A percentile compares a stretch with the other conserved stretches of the same genome.
Conservation (phyloP, 73 alveolate species). For the Diophrys sp. region DNA sequence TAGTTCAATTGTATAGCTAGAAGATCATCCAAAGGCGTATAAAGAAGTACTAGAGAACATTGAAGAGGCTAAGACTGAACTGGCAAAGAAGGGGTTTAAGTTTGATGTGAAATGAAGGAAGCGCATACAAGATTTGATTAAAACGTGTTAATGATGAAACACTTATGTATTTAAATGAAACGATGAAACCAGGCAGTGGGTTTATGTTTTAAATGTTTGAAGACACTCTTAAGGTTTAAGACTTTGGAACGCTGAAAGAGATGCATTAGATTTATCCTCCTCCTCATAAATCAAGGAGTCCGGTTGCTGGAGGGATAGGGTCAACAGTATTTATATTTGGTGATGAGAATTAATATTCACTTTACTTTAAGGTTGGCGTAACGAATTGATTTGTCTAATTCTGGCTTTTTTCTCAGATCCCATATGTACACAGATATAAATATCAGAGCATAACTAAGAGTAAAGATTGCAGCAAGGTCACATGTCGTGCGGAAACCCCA, state of each 20-base stretch:
- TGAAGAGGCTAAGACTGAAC: not conserved
- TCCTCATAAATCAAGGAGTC: not conserved
- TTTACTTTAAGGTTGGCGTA: not conserved
- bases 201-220: conserved; percentile 8
- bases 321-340: conserved; percentile 29
- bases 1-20: not conserved
- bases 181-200: conserved; percentile 28
- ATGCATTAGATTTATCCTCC: conserved; percentile 42
- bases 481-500: not conserved
- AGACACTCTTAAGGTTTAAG: conserved; percentile 40
- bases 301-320: conserved; percentile 1
- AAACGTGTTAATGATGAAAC: conserved; percentile 9
- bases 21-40: not conserved
- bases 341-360: conserved; percentile 41
- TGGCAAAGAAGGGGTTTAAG: not conserved
- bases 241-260: conserved; percentile 41
- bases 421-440: not conserved
- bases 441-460: too few relatives aligned
- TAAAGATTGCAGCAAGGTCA: not conserved
- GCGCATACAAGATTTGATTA: not conserved
- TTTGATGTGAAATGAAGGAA: not conserved
- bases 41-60: not conserved
- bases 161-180: conserved; percentile 32
- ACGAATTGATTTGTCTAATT: too few relatives aligned
- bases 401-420: too few relatives aligned